These are phyloP conservation scores for Trichophyton rubrum DNA, from an alignment of 2,329 filamentous ascomycete species.

Conservation along the genomic window DNA sequence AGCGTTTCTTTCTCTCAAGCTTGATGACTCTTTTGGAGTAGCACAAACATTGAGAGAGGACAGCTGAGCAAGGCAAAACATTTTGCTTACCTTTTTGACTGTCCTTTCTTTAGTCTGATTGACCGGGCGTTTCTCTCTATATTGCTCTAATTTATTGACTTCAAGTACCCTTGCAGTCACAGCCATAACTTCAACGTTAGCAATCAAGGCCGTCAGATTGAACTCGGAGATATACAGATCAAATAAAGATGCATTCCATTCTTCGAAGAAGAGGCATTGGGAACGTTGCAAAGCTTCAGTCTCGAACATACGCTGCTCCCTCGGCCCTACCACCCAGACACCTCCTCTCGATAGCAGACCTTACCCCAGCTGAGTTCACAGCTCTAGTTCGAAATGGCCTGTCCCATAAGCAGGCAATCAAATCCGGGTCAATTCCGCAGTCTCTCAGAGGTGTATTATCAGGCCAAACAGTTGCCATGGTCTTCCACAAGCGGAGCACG, in stretches of 20 bases:
- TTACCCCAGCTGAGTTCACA: conserved; percentile 66
- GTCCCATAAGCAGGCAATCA: conserved; percentile 63
- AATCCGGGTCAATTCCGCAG: conserved; percentile 50
- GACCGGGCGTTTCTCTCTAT: not conserved
- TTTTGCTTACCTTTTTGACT: not conserved
- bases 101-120: not conserved
- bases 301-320: conserved; percentile 29
- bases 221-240: too few relatives aligned
- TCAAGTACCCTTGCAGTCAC: not conserved
- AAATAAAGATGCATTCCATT: conserved; percentile 5
- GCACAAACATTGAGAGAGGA: not conserved
- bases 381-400: conserved; percentile 73
- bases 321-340: conserved; percentile 58
- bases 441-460: conserved; percentile 50
- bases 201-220: too few relatives aligned
- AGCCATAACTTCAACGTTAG: not conserved
- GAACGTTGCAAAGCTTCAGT: conserved; percentile 13
- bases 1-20: not conserved
- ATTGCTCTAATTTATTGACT: not conserved
- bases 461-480: conserved; percentile 79
- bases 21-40: not conserved
- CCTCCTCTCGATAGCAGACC: conserved; percentile 80
- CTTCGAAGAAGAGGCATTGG: conserved; percentile 5
- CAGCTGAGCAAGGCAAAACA: not conserved
- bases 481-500: conserved; percentile 93